Base-by-base conservation (phyloP, 208 protist genomes). In the Trichomonas gallinae region DNA sequence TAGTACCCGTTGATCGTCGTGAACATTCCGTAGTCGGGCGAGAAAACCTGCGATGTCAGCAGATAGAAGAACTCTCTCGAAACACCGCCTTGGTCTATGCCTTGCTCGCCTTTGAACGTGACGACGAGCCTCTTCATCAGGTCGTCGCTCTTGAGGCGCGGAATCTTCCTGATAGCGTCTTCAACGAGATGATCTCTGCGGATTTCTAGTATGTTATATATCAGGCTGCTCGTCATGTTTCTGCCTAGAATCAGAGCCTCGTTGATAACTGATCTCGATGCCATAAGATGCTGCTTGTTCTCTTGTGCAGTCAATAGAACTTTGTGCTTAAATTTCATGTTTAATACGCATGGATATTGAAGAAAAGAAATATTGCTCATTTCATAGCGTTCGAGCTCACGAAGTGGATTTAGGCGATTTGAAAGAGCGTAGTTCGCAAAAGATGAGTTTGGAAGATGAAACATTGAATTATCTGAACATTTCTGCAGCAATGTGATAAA, bases 51-150 rank as follows among this genome's bases (percentile, higher is more conserved):
- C 23, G 97, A 44, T 17, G 98, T 96, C 31, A 99, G 96, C 0
- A 99, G 97, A 97, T 99, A 98, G 96, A 99, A 99, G 96, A 99
- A 99, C 96, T 99, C 99, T 96, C 99, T 99, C 96, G 97, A 97
- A 36, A 99, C 97, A 26, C 99, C 99, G 13, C 99, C 99, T 96
- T 98, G 98, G 97, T 99, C 99, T 44, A 99, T 97, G 82, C 98
- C 99, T 89, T 99, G 98, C 96, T 99, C 98, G 23, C 98, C 98
- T 4, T 97, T 96, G 97, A 99, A 99, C 36, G 97, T 97, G 23
- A 99, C 97, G 63, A 98, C 98, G 13, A 99, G 96, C 96, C 97
- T 97, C 96, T 98, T 98, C 97, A 98, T 98, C 21, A 99, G 96
- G 44, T 98, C 97, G 15, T 93, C 36, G 6, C 34, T 36, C 17